A percentile compares a stretch with the other conserved stretches of the same genome.
Evolutionary conservation across 148 eudicot species (phyloP).

Genomic region (Euryodendron excelsum): DNA sequence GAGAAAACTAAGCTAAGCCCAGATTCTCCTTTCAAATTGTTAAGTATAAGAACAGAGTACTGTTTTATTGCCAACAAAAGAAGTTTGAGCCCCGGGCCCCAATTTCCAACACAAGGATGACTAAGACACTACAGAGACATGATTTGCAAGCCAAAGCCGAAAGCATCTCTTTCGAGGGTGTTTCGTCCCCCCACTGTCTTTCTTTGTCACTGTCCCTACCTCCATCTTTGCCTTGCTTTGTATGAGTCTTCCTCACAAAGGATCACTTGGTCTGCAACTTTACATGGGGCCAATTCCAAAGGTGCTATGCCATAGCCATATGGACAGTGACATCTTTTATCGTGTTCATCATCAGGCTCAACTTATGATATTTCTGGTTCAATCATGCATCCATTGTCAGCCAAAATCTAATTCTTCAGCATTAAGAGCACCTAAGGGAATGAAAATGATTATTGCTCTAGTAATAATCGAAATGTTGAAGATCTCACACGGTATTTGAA

Average conservation of each 20-base stretch:
- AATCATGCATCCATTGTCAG: not conserved
- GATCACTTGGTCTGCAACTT: too few species aligned
- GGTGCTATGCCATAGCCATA: too few species aligned
- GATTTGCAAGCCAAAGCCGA: not conserved
- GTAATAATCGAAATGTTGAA: too few species aligned
- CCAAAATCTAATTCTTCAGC: not conserved
- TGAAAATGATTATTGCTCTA: too few species aligned
- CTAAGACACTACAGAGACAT: not conserved
- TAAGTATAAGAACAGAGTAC: not conserved
- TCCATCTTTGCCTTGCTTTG: not conserved
- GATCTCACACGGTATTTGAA: too few species aligned
- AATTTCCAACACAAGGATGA: not conserved
- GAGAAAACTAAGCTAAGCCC: not conserved
- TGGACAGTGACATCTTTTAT: too few species aligned
- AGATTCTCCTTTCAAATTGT: not conserved
- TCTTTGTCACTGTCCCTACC: not conserved
- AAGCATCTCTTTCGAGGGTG: not conserved
- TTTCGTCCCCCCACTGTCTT: not conserved
- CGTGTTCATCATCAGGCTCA: too few species aligned
- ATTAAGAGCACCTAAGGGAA: not conserved
- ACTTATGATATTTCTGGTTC: slow-evolving; percentile 2
- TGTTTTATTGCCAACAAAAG: not conserved
- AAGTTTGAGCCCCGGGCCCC: not conserved
- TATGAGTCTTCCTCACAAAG: not conserved
- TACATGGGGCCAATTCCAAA: too few species aligned